These are phyloP conservation scores for Neofusicoccum kwambonambiense DNA, from an alignment of 2,329 filamentous ascomycete species.

Conservation along the genomic window DNA sequence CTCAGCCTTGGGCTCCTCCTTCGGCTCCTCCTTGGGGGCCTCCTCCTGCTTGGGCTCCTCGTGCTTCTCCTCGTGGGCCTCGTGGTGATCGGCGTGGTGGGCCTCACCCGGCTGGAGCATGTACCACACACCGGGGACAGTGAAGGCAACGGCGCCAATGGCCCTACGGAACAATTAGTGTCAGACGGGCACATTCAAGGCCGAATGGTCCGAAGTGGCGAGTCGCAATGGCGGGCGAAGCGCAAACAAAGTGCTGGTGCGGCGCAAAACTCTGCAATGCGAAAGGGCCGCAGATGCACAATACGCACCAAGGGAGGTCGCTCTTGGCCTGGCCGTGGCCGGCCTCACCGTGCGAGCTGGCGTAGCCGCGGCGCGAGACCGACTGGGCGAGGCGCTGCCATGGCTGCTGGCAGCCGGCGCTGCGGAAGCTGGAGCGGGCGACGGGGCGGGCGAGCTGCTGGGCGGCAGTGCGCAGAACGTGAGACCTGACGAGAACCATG, in stretches of 20 bases:
- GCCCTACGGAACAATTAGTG: conserved; percentile 31
- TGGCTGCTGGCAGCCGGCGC: conserved; percentile 35
- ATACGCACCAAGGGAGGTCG: conserved; percentile 43
- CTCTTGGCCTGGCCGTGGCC: conserved; percentile 30
- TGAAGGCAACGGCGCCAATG: conserved; percentile 36
- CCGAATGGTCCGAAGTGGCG: conserved; percentile 10
- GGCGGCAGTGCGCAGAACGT: conserved; percentile 37
- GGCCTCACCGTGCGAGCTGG: conserved; percentile 32
- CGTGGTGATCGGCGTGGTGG: conserved; percentile 38
- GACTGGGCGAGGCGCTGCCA: conserved; percentile 37
- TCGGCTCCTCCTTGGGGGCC: conserved; percentile 24
- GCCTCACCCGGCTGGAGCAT: conserved; percentile 31
- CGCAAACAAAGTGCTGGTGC: neutral
- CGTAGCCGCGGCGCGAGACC: conserved; percentile 37
- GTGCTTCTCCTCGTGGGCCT: conserved; percentile 28
- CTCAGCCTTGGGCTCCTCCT: conserved; percentile 34
- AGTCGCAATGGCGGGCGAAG: neutral
- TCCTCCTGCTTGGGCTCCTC: conserved; percentile 22
- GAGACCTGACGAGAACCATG: conserved; percentile 41
- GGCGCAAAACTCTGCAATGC: neutral
- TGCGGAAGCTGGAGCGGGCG: conserved; percentile 28
- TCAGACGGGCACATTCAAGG: neutral
- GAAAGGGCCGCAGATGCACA: neutral
- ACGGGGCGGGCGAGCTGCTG: conserved; percentile 36
- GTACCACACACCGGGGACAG: conserved; percentile 35